Base-by-base conservation (phyloP, 1,139 yeast genomes). In the Blastobotrys aristatus region DNA sequence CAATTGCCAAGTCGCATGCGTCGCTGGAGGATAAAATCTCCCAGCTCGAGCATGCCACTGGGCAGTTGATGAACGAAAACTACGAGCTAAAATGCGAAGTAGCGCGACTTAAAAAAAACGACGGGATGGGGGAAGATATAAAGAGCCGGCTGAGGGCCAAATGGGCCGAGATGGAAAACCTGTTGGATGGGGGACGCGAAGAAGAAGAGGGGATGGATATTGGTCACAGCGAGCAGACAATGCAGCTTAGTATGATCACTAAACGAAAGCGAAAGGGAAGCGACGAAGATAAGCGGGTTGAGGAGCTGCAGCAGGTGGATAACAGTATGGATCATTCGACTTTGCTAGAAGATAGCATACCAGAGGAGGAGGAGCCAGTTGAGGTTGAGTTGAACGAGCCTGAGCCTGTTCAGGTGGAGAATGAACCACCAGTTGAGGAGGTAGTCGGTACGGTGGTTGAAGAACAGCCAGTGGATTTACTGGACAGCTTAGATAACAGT, bases 1-100 rank as follows among this genome's bases (percentile, higher is more conserved):
- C 58, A 6, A 50, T 60, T 29, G 65, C 65, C 5, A 53, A 53
- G 40, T 52, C 62, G 8, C 59, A 58, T 39, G 55, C 62, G 4
- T 49, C 53, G 2, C 49, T 59, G 10, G 57, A 55, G 42, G 56
- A 56, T 17, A 57, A 52, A 46, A 52, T 59, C 31, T 44, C 53
- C 32, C 54, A 50, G 42, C 41, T 57, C 47, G 63, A 61, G 43
- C 43, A 48, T 11, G 50, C 48, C 27, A 46, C 50, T 33, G 53
- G 50, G 35, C 54, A 55, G 34, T 49, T 58, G 11, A 49, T 54
- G 37, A 50, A 53, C 37, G 63, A 61, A 40, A 61, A 59, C 42
- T 56, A 51, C 36, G 44, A 48, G 30, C 47, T 60, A 29, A 45
- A 55, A 18, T 53, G 53, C 16, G 58, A 57, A 37, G 54, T 57